Evolutionary conservation across 371 early-diverging fungal species (phyloP).

Genomic region (Mucor mucedo): DNA sequence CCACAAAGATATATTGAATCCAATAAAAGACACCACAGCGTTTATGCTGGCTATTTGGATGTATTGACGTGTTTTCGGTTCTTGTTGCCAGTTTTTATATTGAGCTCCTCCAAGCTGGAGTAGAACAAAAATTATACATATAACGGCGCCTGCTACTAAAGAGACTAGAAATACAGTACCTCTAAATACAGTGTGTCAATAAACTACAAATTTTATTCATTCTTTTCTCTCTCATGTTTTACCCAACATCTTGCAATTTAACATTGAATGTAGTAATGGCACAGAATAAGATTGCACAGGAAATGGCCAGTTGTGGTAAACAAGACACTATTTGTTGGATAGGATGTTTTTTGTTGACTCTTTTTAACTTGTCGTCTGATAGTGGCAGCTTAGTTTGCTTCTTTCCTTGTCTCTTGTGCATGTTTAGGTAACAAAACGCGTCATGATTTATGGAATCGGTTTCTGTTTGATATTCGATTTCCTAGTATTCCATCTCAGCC

Average conservation of each 20-base stretch:
- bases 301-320: conserved; percentile 29
- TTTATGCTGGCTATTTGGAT: conserved; percentile 28
- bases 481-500: too few species aligned
- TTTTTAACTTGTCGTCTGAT: not conserved
- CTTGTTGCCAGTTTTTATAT: conserved; percentile 34
- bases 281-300: conserved; percentile 25
- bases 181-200: conserved; percentile 5
- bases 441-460: too few species aligned
- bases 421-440: not conserved
- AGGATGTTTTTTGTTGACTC: conserved; percentile 11
- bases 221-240: not conserved
- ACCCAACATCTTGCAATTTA: conserved; percentile 4
- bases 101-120: conserved; percentile 27
- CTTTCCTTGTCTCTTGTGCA: conserved; percentile 10
- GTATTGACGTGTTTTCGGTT: conserved; percentile 21
- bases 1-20: conserved; percentile 26
- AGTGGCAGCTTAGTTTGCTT: conserved; percentile 27
- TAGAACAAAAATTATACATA: conserved; percentile 20
- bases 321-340: conserved; percentile 19
- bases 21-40: conserved; percentile 25
- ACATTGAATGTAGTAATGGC: conserved; percentile 4
- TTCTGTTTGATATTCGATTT: too few species aligned
- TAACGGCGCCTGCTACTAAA: conserved; percentile 1
- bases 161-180: conserved; percentile 19
- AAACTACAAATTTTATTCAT: not conserved